phyloP scores from a whole-genome alignment of 2,329 filamentous ascomycete species.

The Microcyclosporella mali region DNA sequence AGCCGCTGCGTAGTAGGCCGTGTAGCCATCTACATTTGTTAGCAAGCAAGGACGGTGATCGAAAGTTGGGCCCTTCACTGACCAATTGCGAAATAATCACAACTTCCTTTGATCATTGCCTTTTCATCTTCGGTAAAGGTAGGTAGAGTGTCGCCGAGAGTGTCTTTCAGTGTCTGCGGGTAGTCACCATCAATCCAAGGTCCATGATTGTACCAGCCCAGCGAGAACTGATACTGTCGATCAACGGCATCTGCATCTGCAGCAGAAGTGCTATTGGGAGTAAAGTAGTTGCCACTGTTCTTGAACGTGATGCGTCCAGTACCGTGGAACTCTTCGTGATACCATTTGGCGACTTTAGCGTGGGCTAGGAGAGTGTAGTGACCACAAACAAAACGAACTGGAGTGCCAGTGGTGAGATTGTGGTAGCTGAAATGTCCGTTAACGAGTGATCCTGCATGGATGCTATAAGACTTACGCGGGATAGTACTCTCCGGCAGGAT shows the following conservation, averaged over 20 bases:
- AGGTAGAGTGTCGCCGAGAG: slow-evolving; percentile 30
- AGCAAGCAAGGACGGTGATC: no score
- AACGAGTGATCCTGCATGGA: slow-evolving; percentile 31
- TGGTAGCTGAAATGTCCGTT: slow-evolving; percentile 31
- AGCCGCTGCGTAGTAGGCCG: no score
- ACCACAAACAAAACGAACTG: slow-evolving; percentile 23
- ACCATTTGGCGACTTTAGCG: slow-evolving; percentile 22
- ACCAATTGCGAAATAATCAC: slow-evolving; percentile 35
- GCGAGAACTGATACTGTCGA: slow-evolving; percentile 34
- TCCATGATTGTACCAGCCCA: slow-evolving; percentile 41
- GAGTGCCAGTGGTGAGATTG: slow-evolving; percentile 18
- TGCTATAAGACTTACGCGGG: slow-evolving; percentile 20
- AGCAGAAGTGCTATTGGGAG: slow-evolving; percentile 31
- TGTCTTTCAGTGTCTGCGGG: slow-evolving; percentile 34
- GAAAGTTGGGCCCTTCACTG: slow-evolving; percentile 33
- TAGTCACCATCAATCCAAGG: slow-evolving; percentile 43
- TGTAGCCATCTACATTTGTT: no score
- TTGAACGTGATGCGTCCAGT: slow-evolving; percentile 30
- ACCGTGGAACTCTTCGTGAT: slow-evolving; percentile 32
- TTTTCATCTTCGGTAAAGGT: slow-evolving; percentile 32
- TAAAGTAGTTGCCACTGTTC: slow-evolving; percentile 33
- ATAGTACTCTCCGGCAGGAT: no score
- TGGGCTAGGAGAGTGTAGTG: slow-evolving; percentile 35
- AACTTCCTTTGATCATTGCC: slow-evolving; percentile 27
- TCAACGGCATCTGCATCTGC: slow-evolving; percentile 32